Base-by-base conservation (phyloP, 129 eudicot species). In the Flaveria ramosissima region DNA sequence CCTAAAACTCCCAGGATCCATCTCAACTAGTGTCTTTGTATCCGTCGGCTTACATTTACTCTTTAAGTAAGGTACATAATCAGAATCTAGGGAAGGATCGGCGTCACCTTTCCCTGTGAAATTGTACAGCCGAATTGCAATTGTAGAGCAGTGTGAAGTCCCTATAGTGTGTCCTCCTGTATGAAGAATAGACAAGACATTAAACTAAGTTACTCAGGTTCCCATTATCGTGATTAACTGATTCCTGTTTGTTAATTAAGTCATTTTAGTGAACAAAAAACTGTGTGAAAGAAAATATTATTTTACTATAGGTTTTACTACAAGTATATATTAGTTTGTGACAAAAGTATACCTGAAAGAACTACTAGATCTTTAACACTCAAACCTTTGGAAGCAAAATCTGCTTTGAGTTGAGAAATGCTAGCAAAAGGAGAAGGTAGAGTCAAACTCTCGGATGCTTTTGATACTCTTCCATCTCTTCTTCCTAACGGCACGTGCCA, bases 91-190 rank as follows among this genome's bases (percentile, higher is more conserved):
- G 1, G 83, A 21, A 2, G 95, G 97, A 78, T 91, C 92, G 7
- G 68, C 69, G 73, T 91, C 95, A 16, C 85, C 87, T 74, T 73
- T 79, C 45, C 97, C 97, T 0, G 88, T 86, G 81, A 88, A 88
- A 36, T 91, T 91, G 92, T 91, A 91, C 56, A 89, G 53, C 0
- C 96, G 86, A 55, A 47, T 79, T 13, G 82, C 27, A 56, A 89
- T 77, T 15, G 85, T 55, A 20, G 84, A 32, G 78, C 97, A 92
- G 43, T 83, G 92, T 21, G 96, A 85, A 45, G 26, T 77, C 15
- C 97, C 96, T 50, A 92, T 78, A 15, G 97, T 89, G 81, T 92
- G 97, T 62, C 79, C 84, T 30, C 92, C 96, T 92, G 32, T 71
- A 48, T 67, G 21, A 51, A 62, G 2, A 17, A 41, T 61, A 46